These are phyloP conservation scores for Adansonia digitata DNA, from an alignment of 345 rosid genomes.

Conservation along the genomic window DNA sequence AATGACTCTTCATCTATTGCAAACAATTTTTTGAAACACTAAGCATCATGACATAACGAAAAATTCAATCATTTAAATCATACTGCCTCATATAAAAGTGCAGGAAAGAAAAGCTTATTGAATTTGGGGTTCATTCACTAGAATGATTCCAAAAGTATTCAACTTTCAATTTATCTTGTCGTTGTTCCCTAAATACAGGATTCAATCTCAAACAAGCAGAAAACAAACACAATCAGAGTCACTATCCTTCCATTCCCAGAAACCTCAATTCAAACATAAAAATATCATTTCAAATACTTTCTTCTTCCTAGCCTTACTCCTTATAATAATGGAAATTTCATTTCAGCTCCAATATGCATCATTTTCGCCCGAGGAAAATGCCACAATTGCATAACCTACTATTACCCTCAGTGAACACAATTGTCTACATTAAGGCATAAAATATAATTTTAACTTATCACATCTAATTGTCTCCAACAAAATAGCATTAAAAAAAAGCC, in stretches of 20 bases:
- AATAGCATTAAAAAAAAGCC: not conserved
- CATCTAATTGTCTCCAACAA: not conserved
- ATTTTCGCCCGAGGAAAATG: not conserved
- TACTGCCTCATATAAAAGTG: not conserved
- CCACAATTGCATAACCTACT: not conserved
- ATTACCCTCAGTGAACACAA: not conserved
- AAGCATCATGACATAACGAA: not conserved
- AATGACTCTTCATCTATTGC: not conserved
- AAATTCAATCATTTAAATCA: not conserved
- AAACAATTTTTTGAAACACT: not conserved
- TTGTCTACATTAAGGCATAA: not conserved
- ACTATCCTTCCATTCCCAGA: not conserved
- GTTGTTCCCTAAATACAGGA: not conserved
- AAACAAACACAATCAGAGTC: not conserved
- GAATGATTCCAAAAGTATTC: not conserved
- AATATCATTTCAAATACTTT: not conserved
- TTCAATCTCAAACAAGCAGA: not conserved
- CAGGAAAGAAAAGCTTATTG: not conserved
- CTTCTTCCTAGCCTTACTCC: not conserved
- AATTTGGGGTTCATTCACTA: not conserved
- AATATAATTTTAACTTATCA: not conserved
- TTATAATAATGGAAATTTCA: not conserved
- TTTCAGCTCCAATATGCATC: not conserved
- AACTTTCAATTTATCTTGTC: not conserved
- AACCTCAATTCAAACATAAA: not conserved